A percentile compares a stretch with the other conserved stretches of the same genome.
Evolutionary conservation across 805 yeast species (phyloP).

Genomic region (Clavispora asparagi): DNA sequence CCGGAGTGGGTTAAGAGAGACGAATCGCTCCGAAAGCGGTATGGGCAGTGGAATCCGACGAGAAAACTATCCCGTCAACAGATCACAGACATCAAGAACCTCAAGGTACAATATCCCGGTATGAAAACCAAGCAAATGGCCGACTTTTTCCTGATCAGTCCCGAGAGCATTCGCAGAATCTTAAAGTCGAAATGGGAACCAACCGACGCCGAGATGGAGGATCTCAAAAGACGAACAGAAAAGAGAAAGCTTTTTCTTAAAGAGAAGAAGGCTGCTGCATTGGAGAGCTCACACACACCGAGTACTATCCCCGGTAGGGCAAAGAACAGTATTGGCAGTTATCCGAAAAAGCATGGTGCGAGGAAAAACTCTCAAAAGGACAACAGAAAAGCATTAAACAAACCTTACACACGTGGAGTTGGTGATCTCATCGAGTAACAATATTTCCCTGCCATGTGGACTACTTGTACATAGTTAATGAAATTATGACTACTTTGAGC

Average conservation of each 20-base stretch:
- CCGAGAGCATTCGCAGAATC: slow-evolving; percentile 79
- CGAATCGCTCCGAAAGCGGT: slow-evolving; percentile 56
- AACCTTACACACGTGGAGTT: slow-evolving; percentile 19
- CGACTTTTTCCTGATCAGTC: slow-evolving; percentile 61
- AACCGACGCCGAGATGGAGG: slow-evolving; percentile 44
- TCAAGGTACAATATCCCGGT: slow-evolving; percentile 58
- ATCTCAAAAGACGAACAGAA: slow-evolving; percentile 47
- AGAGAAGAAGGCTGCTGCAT: slow-evolving; percentile 3
- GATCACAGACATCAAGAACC: slow-evolving; percentile 56
- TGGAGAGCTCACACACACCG: slow-evolving; percentile 1
- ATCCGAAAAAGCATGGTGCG: slow-evolving; percentile 4
- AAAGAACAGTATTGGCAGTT: not conserved
- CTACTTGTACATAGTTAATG: slow-evolving; percentile 7
- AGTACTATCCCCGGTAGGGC: slow-evolving; percentile 1
- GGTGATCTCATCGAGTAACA: slow-evolving; percentile 22
- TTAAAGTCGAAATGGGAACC: slow-evolving; percentile 77
- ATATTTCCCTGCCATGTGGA: not conserved
- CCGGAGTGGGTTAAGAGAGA: slow-evolving; percentile 68
- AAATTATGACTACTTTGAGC: not conserved
- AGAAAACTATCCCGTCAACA: slow-evolving; percentile 63
- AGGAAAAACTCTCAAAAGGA: slow-evolving; percentile 8
- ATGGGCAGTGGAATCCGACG: slow-evolving; percentile 65
- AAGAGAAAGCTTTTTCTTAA: slow-evolving; percentile 13
- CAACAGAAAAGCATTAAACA: slow-evolving; percentile 1
- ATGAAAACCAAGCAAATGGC: slow-evolving; percentile 57